These are phyloP conservation scores for Phytophthora podocarpi DNA, from an alignment of 352 stramenopile genomes.

Conservation along the genomic window DNA sequence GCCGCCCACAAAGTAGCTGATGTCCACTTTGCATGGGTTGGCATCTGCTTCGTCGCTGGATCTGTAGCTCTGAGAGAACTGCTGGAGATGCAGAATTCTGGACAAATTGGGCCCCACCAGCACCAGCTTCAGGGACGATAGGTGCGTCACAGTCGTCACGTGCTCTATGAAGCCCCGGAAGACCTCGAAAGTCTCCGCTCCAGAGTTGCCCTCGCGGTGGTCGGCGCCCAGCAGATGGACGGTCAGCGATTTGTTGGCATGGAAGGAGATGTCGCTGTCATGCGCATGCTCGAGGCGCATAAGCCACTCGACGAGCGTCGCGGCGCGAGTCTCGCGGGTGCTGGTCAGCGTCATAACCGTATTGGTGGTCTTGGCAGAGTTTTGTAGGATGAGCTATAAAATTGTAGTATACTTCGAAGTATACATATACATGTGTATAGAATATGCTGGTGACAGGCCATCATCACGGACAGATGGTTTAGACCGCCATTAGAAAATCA, in stretches of 20 bases:
- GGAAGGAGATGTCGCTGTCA: background rate
- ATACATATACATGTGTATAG: no score
- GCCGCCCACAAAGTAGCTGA: constrained; percentile 74
- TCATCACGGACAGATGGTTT: constrained; percentile 5
- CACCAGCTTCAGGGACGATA: constrained; percentile 56
- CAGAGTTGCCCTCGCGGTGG: constrained; percentile 74
- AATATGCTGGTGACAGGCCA: background rate
- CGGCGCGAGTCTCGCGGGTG: constrained; percentile 33
- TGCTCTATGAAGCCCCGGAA: constrained; percentile 59
- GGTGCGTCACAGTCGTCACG: constrained; percentile 37
- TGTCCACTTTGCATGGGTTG: constrained; percentile 41
- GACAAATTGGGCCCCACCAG: constrained; percentile 80
- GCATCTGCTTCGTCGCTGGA: background rate
- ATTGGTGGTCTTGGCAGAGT: constrained; percentile 5
- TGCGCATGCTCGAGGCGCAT: constrained; percentile 31
- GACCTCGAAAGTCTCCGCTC: constrained; percentile 55
- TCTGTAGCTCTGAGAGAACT: constrained; percentile 29
- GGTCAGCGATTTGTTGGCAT: constrained; percentile 33
- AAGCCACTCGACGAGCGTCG: constrained; percentile 39
- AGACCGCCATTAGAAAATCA: constrained; percentile 21
- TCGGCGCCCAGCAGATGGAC: constrained; percentile 80
- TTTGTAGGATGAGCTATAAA: background rate
- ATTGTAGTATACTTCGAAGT: no score
- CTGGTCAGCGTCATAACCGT: constrained; percentile 8
- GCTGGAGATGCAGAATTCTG: constrained; percentile 49